Base-by-base conservation (phyloP, 2,329 filamentous ascomycete species). In the Teratosphaeria gauchensis region DNA sequence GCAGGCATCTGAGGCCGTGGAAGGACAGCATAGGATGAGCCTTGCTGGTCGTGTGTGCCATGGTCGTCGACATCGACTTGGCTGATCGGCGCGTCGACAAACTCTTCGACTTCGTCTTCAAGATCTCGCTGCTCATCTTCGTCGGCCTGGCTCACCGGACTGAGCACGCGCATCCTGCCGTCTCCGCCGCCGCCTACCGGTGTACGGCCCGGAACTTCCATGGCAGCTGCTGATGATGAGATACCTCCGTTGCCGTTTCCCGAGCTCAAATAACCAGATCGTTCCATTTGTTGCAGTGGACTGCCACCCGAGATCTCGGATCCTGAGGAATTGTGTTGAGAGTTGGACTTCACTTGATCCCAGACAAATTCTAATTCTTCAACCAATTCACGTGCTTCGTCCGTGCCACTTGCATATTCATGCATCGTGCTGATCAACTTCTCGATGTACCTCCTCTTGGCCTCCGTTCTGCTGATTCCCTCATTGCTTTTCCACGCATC, bases 291-390 rank as follows among this genome's bases (percentile, higher is more conserved):
- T 61, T 66, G 63, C 55, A 69, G 42, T 30, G 69, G 69, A 48
- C 63, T 66, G 16, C 42, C 42, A 16, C 42, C 42, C 9, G 65
- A 68, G 28, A 66, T 62, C 51, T 71, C 69, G 42, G 55, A 56
- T 24, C 42, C 42, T 4, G 42, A 48, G 57, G 63, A 63, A 28
- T 64, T 66, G 55, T 68, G 67, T 56, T 71, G 68, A 19, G 66
- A 68, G 54, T 73, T 96, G 66, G 87, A 88, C 74, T 94, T 95
- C 67, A 99, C 92, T 73, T 97, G 94, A 66, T 96, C 91, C 94
- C 94, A 99, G 46, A 99, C 92, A 68, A 97, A 99, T 75, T 99
- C 94, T n/a, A 99, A 83, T 74, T 99, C 94, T 9, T 86, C 82
- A 42, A 97, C 92, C 46, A 99, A 81, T 74, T 95, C 92, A 60